A percentile compares a stretch with the other conserved stretches of the same genome.
Evolutionary conservation across 768 basidiomycete species (phyloP).

Genomic region (Termitomyces sp.): DNA sequence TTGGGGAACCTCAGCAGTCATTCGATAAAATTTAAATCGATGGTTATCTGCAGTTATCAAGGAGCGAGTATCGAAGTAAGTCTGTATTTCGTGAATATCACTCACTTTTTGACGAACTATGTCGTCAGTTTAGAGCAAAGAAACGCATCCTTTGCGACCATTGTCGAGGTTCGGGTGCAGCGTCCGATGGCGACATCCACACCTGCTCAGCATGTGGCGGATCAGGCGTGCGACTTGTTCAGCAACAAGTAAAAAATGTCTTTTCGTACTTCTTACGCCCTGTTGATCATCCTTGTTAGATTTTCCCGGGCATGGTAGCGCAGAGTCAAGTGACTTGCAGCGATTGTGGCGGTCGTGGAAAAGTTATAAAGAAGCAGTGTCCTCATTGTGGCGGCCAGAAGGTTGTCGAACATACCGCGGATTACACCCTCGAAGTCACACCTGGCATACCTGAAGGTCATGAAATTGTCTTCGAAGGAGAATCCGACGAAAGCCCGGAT

Average conservation of each 20-base stretch:
- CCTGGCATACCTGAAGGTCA: slow-evolving; percentile 91
- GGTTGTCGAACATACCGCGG: slow-evolving; percentile 73
- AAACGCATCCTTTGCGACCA: slow-evolving; percentile 94
- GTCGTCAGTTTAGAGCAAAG: slow-evolving; percentile 78
- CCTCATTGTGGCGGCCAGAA: slow-evolving; percentile 81
- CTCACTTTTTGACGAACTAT: background rate
- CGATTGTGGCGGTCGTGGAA: slow-evolving; percentile 82
- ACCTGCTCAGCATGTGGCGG: slow-evolving; percentile 84
- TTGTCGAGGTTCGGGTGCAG: slow-evolving; percentile 93
- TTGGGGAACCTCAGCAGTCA: background rate
- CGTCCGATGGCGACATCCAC: slow-evolving; percentile 83
- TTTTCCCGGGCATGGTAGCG: slow-evolving; percentile 96
- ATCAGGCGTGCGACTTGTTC: slow-evolving; percentile 75
- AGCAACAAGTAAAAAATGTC: slow-evolving; percentile 56
- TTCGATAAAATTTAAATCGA: background rate
- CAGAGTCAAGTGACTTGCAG: slow-evolving; percentile 82
- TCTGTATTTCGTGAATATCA: slow-evolving; percentile 20
- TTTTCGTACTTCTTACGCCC: background rate
- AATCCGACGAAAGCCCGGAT: slow-evolving; percentile 93
- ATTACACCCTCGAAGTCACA: slow-evolving; percentile 80
- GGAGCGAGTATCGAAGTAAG: slow-evolving; percentile 81
- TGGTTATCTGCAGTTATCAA: slow-evolving; percentile 50
- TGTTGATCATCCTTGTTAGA: slow-evolving; percentile 24
- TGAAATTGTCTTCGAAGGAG: slow-evolving; percentile 92
- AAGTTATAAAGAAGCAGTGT: slow-evolving; percentile 70